Conservation (phyloP, 108 stramenopile genomes). For the Skeletonema grethae region DNA sequence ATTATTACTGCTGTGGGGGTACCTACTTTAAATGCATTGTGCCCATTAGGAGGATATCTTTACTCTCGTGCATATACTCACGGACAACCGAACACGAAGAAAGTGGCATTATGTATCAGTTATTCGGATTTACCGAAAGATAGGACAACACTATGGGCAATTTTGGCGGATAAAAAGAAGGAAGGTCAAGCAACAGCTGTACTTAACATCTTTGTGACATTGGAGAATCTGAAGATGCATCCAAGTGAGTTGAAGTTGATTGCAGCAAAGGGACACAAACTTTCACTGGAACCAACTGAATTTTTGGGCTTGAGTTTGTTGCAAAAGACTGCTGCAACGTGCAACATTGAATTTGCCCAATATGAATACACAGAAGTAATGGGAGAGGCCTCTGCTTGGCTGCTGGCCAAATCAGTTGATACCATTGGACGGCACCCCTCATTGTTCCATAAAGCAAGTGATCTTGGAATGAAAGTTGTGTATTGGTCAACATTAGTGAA, state of each 20-base stretch:
- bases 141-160: background rate
- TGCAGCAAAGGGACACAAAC: constrained; percentile 21
- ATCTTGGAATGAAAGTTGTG: constrained; percentile 46
- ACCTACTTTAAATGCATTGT: constrained; percentile 34
- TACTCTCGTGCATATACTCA: constrained; percentile 40
- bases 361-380: constrained; percentile 21
- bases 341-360: constrained; percentile 25
- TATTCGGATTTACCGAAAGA: constrained; percentile 33
- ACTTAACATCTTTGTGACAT: constrained; percentile 44
- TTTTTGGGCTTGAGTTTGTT: constrained; percentile 17
- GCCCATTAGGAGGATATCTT: constrained; percentile 50
- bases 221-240: constrained; percentile 29
- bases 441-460: constrained; percentile 27
- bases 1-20: constrained; percentile 31
- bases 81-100: constrained; percentile 49
- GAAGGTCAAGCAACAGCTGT: constrained; percentile 12
- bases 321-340: constrained; percentile 9
- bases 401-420: constrained; percentile 22
- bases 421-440: constrained; percentile 37
- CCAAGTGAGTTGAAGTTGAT: constrained; percentile 23
- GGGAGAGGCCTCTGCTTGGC: constrained; percentile 29
- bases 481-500: constrained; percentile 41
- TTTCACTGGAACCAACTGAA: constrained; percentile 24
- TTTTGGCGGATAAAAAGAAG: constrained; percentile 10
- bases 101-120: constrained; percentile 44